Conservation (phyloP, 2,329 filamentous ascomycete genomes). For the Xenosphaeropsis pyriputrescens region DNA sequence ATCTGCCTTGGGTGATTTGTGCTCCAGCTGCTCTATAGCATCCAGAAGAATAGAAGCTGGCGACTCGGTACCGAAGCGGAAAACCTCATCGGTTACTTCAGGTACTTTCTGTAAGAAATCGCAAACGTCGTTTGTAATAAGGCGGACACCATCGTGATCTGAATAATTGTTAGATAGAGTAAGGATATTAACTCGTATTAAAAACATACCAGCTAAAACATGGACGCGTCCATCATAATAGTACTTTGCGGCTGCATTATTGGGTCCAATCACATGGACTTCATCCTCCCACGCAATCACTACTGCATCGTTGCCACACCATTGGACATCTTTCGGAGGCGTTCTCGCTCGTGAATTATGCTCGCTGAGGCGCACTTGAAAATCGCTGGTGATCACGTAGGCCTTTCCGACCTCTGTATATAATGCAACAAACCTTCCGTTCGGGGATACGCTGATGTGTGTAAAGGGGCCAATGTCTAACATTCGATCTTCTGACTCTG, state of each 20-base stretch:
- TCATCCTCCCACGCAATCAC: conserved; percentile 97
- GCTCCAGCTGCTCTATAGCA: conserved; percentile 79
- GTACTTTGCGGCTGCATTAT: conserved; percentile 60
- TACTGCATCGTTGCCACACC: conserved; percentile 92
- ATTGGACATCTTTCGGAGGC: conserved; percentile 74
- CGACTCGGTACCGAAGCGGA: conserved; percentile 75
- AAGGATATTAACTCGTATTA: background rate
- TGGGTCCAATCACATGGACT: conserved; percentile 81
- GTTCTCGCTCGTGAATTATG: conserved; percentile 81
- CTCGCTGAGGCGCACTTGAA: conserved; percentile 82
- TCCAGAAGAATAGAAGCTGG: conserved; percentile 87
- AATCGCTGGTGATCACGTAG: conserved; percentile 90
- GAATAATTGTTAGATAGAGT: conserved; percentile 7
- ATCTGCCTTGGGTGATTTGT: conserved; percentile 91
- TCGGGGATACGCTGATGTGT: conserved; percentile 81
- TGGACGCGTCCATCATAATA: conserved; percentile 90
- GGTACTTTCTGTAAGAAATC: conserved; percentile 95
- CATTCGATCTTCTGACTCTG: conserved; percentile 80
- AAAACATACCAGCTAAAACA: conserved; percentile 57
- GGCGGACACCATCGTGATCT: conserved; percentile 71
- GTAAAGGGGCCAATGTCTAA: conserved; percentile 87
- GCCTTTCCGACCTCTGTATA: conserved; percentile 76
- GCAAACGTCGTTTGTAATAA: conserved; percentile 88
- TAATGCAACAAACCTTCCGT: conserved; percentile 75
- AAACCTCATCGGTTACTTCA: conserved; percentile 74